phyloP scores from a whole-genome alignment of 2,329 filamentous ascomycete genomes.

The Ophiostoma sp. region DNA sequence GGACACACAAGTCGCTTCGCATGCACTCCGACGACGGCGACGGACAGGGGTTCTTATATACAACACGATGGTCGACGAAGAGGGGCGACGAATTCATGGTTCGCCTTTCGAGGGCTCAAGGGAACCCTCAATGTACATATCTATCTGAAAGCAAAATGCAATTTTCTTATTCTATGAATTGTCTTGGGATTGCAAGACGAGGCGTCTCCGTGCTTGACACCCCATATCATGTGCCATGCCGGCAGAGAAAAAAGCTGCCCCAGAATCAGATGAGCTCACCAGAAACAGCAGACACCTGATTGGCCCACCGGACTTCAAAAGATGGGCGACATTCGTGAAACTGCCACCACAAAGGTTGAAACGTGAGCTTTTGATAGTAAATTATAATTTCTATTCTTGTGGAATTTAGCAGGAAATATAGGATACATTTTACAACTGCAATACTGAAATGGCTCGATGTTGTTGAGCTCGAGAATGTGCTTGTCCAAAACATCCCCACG shows the following conservation, averaged over 20 bases:
- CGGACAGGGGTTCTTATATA: neutral
- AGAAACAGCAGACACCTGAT: conserved; percentile 25
- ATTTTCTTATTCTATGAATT: conserved; percentile 2
- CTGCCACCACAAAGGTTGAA: neutral
- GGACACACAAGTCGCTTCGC: neutral
- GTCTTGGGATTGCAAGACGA: neutral
- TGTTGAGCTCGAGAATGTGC: neutral
- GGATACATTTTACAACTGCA: neutral
- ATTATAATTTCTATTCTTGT: neutral
- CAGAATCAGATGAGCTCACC: conserved; percentile 26
- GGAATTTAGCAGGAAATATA: neutral
- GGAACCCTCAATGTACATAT: conserved; percentile 23
- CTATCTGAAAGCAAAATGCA: conserved; percentile 17
- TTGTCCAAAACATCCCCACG: neutral
- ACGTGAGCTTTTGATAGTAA: neutral
- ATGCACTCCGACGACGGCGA: neutral
- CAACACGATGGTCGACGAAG: neutral
- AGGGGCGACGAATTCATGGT: neutral
- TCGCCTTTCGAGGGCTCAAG: neutral
- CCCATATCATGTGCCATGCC: too few relatives aligned
- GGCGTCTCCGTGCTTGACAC: neutral
- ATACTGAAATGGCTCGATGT: neutral
- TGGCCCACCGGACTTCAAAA: conserved; percentile 22
- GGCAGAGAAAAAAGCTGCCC: conserved; percentile 1
- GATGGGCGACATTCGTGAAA: neutral